These are phyloP conservation scores for Pisolithus marmoratus DNA, from an alignment of 768 basidiomycete genomes.

Conservation along the genomic window DNA sequence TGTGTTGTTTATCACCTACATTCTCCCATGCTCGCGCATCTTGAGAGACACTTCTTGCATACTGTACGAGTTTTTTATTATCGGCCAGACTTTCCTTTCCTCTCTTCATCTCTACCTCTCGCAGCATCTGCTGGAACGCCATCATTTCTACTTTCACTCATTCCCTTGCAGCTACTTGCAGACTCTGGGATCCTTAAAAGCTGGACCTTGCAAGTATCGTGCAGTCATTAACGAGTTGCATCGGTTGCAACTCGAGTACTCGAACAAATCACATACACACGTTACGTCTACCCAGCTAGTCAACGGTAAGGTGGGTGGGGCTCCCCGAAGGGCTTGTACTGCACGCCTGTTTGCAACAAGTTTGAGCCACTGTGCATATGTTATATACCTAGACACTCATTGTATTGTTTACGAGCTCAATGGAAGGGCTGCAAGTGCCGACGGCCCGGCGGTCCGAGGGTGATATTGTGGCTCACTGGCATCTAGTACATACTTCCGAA, in stretches of 20 bases:
- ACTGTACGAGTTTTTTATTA: neutral
- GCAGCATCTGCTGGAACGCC: neutral
- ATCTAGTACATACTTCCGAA: too few relatives aligned
- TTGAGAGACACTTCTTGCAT: conserved; percentile 2
- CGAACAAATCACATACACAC: neutral
- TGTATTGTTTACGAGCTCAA: too few relatives aligned
- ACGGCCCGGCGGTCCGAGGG: too few relatives aligned
- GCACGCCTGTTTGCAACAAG: too few relatives aligned
- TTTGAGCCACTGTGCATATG: neutral
- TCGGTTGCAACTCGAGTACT: neutral
- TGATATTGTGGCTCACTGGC: too few relatives aligned
- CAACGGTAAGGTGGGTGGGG: too few relatives aligned
- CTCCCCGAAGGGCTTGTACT: too few relatives aligned
- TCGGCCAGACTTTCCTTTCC: neutral
- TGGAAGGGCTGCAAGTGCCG: too few relatives aligned
- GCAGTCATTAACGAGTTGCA: neutral
- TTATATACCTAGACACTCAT: neutral
- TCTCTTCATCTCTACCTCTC: neutral
- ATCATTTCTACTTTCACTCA: neutral
- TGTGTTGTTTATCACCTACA: conserved; percentile 3
- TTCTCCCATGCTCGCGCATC: conserved; percentile 8
- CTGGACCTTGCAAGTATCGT: neutral
- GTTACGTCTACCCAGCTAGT: neutral
- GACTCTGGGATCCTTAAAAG: neutral
- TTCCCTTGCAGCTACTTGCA: neutral